Percentiles rank a stretch among this genome's conserved stretches.
phyloP scores from a whole-genome alignment of 768 basidiomycete genomes.

The Russula sp. region DNA sequence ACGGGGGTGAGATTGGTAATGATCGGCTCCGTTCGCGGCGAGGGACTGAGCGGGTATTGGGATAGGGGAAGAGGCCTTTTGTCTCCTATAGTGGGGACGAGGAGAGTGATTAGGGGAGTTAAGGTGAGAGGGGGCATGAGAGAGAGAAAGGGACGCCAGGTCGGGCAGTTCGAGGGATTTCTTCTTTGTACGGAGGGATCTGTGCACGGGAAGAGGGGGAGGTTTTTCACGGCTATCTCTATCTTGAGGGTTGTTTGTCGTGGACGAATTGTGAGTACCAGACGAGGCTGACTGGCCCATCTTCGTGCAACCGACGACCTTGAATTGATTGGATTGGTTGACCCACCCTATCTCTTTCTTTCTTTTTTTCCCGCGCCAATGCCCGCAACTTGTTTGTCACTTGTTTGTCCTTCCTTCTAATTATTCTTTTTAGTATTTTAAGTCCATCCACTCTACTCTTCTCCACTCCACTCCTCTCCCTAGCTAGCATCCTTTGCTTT shows the following conservation, averaged over 20 bases:
- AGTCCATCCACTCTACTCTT: neutral
- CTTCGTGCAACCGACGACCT: conserved; percentile 14
- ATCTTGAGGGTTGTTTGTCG: conserved; percentile 15
- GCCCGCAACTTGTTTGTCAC: neutral
- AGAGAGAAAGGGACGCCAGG: conserved; percentile 48
- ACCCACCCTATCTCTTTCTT: neutral
- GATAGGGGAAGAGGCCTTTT: conserved; percentile 43
- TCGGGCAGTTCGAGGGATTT: conserved; percentile 73
- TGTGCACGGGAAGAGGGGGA: conserved; percentile 41
- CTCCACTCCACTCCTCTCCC: neutral
- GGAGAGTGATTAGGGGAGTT: conserved; percentile 37
- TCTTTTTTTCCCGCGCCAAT: conserved; percentile 7
- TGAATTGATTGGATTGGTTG: neutral
- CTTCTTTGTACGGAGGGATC: conserved; percentile 61
- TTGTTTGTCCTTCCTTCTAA: neutral
- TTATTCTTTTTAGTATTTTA: neutral
- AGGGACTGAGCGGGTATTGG: conserved; percentile 36
- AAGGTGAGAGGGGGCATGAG: conserved; percentile 36
- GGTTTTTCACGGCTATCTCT: conserved; percentile 17
- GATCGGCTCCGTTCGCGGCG: conserved; percentile 26
- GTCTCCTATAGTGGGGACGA: conserved; percentile 38
- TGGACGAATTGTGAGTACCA: conserved; percentile 15
- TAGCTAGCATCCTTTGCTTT: no score
- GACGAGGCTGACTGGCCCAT: conserved; percentile 22
- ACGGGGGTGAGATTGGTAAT: conserved; percentile 17